A percentile compares a stretch with the other conserved stretches of the same genome.
These are phyloP conservation scores for Phialemonium atrogriseum DNA, from an alignment of 2,329 filamentous ascomycete genomes.

Conservation along the genomic window DNA sequence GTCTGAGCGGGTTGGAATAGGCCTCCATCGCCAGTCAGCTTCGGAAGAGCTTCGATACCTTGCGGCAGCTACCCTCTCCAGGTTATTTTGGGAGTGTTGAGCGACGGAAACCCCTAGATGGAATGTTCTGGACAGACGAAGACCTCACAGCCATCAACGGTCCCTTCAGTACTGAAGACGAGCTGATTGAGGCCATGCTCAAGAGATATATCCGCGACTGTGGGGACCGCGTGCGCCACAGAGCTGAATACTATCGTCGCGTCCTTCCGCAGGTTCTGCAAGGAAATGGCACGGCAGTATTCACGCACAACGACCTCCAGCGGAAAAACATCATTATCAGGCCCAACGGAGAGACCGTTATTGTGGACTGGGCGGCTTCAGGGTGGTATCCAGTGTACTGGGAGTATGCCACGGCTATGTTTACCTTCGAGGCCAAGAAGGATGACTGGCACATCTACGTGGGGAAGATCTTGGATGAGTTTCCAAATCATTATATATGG, in stretches of 20 bases:
- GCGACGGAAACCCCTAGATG: too few relatives aligned
- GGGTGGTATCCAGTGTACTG: background rate
- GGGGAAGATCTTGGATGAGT: background rate
- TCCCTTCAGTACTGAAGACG: too few relatives aligned
- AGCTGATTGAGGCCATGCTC: too few relatives aligned
- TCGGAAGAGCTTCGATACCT: too few relatives aligned
- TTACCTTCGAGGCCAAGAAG: background rate
- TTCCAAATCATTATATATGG: background rate
- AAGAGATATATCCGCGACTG: too few relatives aligned
- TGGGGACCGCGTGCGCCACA: too few relatives aligned
- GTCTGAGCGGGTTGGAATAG: too few relatives aligned
- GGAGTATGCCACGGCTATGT: constrained; percentile 1
- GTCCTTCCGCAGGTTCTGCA: background rate
- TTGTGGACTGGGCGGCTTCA: background rate
- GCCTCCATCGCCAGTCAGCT: too few relatives aligned
- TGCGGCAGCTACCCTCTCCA: too few relatives aligned
- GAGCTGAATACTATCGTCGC: background rate
- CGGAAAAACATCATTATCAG: constrained; percentile 1
- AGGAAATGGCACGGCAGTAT: background rate
- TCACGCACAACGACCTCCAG: background rate
- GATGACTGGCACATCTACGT: background rate
- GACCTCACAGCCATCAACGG: too few relatives aligned
- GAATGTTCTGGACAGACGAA: too few relatives aligned
- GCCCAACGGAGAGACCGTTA: background rate
- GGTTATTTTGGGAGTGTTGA: too few relatives aligned